Evolutionary conservation across 805 yeast genomes (phyloP).

Genomic region (Zygosaccharomyces rouxii): DNA sequence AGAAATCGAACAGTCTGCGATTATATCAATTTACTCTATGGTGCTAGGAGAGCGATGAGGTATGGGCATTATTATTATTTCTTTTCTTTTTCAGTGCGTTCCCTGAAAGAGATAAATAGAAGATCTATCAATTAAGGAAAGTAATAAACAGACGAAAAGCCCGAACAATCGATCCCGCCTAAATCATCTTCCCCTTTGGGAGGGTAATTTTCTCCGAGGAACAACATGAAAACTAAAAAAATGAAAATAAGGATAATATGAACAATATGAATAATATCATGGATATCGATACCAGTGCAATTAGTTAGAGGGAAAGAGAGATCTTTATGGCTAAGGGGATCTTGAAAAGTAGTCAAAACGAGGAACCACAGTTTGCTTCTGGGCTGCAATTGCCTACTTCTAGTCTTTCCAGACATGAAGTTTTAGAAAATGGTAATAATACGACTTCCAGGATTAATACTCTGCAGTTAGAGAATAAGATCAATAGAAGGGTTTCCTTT

Average conservation of each 20-base stretch:
- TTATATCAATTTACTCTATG: neutral
- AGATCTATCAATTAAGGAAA: neutral
- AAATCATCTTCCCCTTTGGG: conserved; percentile 1
- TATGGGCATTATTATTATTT: no score
- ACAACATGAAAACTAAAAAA: neutral
- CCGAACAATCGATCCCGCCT: neutral
- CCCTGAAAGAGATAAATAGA: neutral
- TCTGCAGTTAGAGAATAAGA: conserved; percentile 14
- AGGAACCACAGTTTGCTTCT: conserved; percentile 5
- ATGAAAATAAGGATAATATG: neutral
- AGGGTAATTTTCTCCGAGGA: neutral
- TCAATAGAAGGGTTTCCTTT: conserved; percentile 60
- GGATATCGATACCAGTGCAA: neutral
- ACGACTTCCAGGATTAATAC: conserved; percentile 30
- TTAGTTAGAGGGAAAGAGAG: no score
- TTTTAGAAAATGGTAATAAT: conserved; percentile 24
- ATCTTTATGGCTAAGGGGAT: conserved; percentile 10
- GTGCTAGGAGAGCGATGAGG: neutral
- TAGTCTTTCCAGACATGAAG: conserved; percentile 11
- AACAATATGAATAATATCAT: neutral
- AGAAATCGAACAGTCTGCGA: no score
- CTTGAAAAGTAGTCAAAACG: conserved; percentile 11
- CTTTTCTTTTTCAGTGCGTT: neutral
- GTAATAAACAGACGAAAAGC: neutral
- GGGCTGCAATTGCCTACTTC: conserved; percentile 8